These are phyloP conservation scores for Fragilariopsis cylindrus DNA, from an alignment of 108 stramenopile species.

Conservation along the genomic window DNA sequence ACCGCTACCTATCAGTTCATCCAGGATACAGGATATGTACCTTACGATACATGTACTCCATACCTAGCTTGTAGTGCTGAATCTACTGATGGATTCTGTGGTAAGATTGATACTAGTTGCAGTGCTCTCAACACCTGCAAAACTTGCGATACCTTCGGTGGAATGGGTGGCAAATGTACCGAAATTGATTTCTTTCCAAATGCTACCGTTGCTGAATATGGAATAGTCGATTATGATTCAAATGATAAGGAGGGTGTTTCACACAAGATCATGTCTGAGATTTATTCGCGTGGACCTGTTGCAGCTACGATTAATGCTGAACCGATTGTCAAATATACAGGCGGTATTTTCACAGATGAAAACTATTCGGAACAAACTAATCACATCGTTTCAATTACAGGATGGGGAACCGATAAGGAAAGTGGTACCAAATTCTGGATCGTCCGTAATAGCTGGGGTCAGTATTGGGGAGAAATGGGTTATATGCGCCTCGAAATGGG, in stretches of 20 bases:
- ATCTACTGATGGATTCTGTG: constrained; percentile 83
- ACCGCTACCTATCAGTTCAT: constrained; percentile 73
- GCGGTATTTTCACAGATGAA: constrained; percentile 64
- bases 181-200: constrained; percentile 89
- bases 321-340: constrained; percentile 69
- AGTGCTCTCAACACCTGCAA: constrained; percentile 68
- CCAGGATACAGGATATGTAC: constrained; percentile 56
- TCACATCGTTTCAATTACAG: constrained; percentile 92
- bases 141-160: constrained; percentile 75
- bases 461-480: constrained; percentile 53
- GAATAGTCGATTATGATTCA: constrained; percentile 64
- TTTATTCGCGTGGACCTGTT: constrained; percentile 90
- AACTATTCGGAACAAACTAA: constrained; percentile 57
- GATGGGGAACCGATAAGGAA: constrained; percentile 89
- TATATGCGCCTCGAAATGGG: constrained; percentile 72
- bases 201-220: constrained; percentile 91
- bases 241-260: constrained; percentile 44
- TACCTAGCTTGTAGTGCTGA: constrained; percentile 85
- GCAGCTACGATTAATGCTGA: constrained; percentile 86
- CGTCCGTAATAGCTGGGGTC: constrained; percentile 78
- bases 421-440: constrained; percentile 83
- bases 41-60: constrained; percentile 41
- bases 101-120: constrained; percentile 78
- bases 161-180: constrained; percentile 71
- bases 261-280: constrained; percentile 76